phyloP scores from a whole-genome alignment of 2,329 filamentous ascomycete genomes.

The Trichoderma harzianum region DNA sequence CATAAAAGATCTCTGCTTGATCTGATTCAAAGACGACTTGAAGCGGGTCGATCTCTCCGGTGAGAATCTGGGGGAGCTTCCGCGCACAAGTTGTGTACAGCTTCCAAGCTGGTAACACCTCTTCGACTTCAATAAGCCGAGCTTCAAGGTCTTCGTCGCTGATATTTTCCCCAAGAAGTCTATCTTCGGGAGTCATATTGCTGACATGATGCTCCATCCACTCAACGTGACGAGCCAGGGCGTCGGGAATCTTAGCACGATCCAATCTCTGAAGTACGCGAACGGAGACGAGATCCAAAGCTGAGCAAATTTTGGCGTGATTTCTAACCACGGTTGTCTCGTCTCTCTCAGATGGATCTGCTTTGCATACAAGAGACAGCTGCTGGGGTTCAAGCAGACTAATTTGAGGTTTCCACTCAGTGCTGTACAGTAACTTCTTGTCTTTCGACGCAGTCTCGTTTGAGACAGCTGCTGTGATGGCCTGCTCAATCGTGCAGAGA shows the following conservation, averaged over 20 bases:
- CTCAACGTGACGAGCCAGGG: neutral
- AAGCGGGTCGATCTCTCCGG: slow-evolving; percentile 33
- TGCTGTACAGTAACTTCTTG: slow-evolving; percentile 32
- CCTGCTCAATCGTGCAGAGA: slow-evolving; percentile 28
- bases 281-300: neutral
- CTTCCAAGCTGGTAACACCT: neutral
- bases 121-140: neutral
- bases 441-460: neutral
- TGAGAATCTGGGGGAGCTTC: slow-evolving; percentile 31
- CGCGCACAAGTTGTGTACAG: neutral
- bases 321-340: slow-evolving; percentile 18
- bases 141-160: neutral
- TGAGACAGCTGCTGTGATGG: slow-evolving; percentile 27
- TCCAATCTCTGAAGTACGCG: neutral
- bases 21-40: slow-evolving; percentile 36
- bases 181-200: neutral
- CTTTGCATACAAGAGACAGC: slow-evolving; percentile 25
- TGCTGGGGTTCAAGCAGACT: slow-evolving; percentile 32
- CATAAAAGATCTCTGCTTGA: slow-evolving; percentile 34
- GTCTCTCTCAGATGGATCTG: slow-evolving; percentile 23
- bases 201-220: neutral
- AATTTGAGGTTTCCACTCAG: slow-evolving; percentile 39
- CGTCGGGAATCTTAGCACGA: neutral
- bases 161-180: neutral
- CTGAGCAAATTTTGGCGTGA: neutral